These are phyloP conservation scores for Pelargonium myrrhifolium DNA, from an alignment of 441 rosid species.

Conservation along the genomic window DNA sequence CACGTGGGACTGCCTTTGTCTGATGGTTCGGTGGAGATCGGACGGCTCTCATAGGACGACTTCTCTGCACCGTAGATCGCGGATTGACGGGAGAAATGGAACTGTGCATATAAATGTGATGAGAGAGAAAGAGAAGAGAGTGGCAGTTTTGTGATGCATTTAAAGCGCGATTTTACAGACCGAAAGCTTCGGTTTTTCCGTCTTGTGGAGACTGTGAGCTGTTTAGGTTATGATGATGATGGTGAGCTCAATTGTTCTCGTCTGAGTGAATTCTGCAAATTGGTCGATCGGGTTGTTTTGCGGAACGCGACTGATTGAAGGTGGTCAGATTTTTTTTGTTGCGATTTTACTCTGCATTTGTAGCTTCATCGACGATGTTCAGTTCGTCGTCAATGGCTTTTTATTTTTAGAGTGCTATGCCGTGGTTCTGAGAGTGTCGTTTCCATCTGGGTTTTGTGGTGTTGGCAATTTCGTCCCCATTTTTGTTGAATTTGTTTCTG, in stretches of 20 bases:
- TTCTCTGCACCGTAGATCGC: slow-evolving; percentile 16
- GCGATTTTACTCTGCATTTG: neutral
- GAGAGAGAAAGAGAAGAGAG: slow-evolving; percentile 17
- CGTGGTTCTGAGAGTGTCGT: neutral
- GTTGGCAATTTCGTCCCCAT: neutral
- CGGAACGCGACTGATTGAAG: neutral
- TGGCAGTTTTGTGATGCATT: slow-evolving; percentile 28
- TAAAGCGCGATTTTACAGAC: slow-evolving; percentile 27
- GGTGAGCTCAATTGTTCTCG: neutral
- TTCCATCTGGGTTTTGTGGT: neutral
- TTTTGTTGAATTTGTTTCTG: neutral
- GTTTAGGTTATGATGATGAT: slow-evolving; percentile 1
- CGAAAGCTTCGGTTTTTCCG: slow-evolving; percentile 45
- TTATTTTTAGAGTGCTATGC: neutral
- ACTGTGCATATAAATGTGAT: slow-evolving; percentile 21
- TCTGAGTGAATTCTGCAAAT: neutral
- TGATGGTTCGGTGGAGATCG: slow-evolving; percentile 18
- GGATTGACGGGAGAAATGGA: slow-evolving; percentile 21
- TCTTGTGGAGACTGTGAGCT: slow-evolving; percentile 29
- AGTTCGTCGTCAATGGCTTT: neutral
- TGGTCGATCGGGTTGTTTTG: neutral
- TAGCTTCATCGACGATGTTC: neutral
- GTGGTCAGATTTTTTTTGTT: neutral
- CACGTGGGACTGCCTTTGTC: slow-evolving; percentile 21
- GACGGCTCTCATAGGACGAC: slow-evolving; percentile 19